Evolutionary conservation across 2,329 filamentous ascomycete species (phyloP).

Genomic region (Sporothrix luriei): DNA sequence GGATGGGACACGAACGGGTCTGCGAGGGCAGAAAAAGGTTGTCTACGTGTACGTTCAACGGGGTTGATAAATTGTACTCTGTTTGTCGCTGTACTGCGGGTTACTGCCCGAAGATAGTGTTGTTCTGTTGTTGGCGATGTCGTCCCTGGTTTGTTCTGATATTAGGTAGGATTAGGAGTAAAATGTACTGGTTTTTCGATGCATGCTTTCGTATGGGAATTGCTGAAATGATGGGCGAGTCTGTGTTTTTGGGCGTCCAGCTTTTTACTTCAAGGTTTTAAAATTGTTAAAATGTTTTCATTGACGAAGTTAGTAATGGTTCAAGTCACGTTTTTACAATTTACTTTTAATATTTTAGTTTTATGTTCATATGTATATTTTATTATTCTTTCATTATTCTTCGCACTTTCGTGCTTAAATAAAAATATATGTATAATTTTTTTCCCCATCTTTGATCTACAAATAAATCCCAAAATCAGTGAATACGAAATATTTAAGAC

Average conservation of each 20-base stretch:
- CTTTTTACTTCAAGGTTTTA: neutral
- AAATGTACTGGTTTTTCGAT: neutral
- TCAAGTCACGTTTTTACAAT: too few species aligned
- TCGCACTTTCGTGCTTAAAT: too few species aligned
- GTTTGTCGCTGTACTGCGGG: neutral
- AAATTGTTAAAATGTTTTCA: too few species aligned
- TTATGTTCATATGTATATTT: too few species aligned
- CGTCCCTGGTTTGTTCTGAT: neutral
- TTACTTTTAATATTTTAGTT: too few species aligned
- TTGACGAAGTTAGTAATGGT: too few species aligned
- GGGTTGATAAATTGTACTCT: constrained; percentile 42
- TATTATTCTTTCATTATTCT: too few species aligned
- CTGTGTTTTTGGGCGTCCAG: neutral
- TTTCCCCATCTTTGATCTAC: too few species aligned
- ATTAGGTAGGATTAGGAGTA: neutral
- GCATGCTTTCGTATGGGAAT: neutral
- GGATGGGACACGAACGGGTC: constrained; percentile 55
- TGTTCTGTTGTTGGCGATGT: neutral
- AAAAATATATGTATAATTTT: too few species aligned
- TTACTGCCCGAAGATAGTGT: neutral
- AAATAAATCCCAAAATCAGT: too few species aligned
- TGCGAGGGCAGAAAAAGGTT: constrained; percentile 53
- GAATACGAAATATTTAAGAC: too few species aligned
- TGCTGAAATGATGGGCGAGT: neutral
- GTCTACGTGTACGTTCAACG: constrained; percentile 65